A percentile compares a stretch with the other conserved stretches of the same genome.
These are phyloP conservation scores for Maudiozyma saulgeensis DNA, from an alignment of 805 yeast species.

Conservation along the genomic window DNA sequence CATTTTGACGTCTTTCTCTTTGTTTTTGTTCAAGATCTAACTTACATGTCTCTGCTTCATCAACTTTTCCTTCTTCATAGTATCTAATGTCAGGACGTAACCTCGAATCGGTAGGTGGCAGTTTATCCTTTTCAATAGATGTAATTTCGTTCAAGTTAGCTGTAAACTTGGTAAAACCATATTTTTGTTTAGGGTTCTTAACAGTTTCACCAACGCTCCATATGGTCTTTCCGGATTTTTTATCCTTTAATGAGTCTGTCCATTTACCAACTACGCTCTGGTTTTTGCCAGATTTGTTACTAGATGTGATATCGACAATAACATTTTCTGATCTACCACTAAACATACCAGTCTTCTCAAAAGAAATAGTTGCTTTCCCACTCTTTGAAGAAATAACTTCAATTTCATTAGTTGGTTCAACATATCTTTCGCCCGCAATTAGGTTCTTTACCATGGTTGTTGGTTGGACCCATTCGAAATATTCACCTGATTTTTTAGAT, in stretches of 20 bases:
- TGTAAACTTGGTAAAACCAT: constrained; percentile 79
- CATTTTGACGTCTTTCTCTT: constrained; percentile 58
- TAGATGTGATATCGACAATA: constrained; percentile 32
- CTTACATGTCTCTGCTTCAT: constrained; percentile 64
- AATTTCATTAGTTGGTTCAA: constrained; percentile 71
- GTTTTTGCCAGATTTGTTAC: constrained; percentile 12
- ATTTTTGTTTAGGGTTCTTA: constrained; percentile 48
- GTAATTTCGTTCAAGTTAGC: constrained; percentile 77
- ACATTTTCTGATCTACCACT: constrained; percentile 68
- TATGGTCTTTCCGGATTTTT: constrained; percentile 30
- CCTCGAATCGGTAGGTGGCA: constrained; percentile 87
- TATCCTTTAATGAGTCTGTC: constrained; percentile 56
- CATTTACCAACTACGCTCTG: constrained; percentile 55
- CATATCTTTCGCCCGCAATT: constrained; percentile 89
- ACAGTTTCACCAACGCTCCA: constrained; percentile 71
- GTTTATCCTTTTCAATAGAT: constrained; percentile 45
- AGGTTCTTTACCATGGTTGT: constrained; percentile 74
- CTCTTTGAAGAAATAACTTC: constrained; percentile 64
- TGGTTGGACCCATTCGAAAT: constrained; percentile 73
- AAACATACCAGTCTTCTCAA: constrained; percentile 75
- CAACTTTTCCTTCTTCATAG: constrained; percentile 62
- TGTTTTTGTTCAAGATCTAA: constrained; percentile 67
- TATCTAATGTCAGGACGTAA: constrained; percentile 73
- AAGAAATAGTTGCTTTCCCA: constrained; percentile 57
- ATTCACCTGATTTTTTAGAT: constrained; percentile 52